Percentiles rank a stretch among this genome's conserved stretches.
phyloP scores from a whole-genome alignment of 768 basidiomycete species.

The Daedaleopsis sinensis region DNA sequence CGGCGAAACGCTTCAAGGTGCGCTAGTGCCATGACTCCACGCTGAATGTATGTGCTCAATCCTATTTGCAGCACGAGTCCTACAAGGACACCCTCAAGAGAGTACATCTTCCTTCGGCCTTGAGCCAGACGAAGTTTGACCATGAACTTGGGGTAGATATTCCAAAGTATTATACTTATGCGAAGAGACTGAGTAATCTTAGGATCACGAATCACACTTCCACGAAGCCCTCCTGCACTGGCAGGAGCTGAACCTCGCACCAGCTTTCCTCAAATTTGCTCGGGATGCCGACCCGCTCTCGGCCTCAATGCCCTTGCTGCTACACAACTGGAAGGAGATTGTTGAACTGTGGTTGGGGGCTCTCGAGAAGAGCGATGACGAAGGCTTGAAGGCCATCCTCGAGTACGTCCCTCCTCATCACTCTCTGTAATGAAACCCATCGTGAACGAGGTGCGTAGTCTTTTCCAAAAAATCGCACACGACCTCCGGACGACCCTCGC shows the following conservation, averaged over 20 bases:
- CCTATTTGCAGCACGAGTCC: conserved; percentile 64
- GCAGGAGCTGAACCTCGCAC: conserved; percentile 79
- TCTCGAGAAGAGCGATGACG: conserved; percentile 64
- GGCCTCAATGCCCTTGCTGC: conserved; percentile 75
- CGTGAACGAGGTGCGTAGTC: conserved; percentile 43
- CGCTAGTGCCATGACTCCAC: no score
- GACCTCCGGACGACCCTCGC: conserved; percentile 80
- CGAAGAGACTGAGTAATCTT: not conserved
- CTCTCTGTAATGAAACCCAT: not conserved
- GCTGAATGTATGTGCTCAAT: no score
- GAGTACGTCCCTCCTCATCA: conserved; percentile 53
- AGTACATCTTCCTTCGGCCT: conserved; percentile 72
- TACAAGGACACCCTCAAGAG: conserved; percentile 66
- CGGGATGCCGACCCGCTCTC: conserved; percentile 61
- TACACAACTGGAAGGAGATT: conserved; percentile 79
- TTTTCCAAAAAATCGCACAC: conserved; percentile 77
- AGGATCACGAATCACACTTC: conserved; percentile 85
- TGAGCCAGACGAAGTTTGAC: conserved; percentile 54
- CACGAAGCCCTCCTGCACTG: conserved; percentile 73
- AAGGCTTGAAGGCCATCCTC: conserved; percentile 71
- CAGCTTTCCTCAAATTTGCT: conserved; percentile 73
- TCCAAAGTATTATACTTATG: no score
- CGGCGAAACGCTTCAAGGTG: conserved; percentile 33
- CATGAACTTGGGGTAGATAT: conserved; percentile 55
- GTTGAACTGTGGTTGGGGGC: conserved; percentile 65